A percentile compares a stretch with the other conserved stretches of the same genome.
These are phyloP conservation scores for Zea luxurians DNA, from an alignment of 176 grass and related monocot genomes.

Conservation along the genomic window DNA sequence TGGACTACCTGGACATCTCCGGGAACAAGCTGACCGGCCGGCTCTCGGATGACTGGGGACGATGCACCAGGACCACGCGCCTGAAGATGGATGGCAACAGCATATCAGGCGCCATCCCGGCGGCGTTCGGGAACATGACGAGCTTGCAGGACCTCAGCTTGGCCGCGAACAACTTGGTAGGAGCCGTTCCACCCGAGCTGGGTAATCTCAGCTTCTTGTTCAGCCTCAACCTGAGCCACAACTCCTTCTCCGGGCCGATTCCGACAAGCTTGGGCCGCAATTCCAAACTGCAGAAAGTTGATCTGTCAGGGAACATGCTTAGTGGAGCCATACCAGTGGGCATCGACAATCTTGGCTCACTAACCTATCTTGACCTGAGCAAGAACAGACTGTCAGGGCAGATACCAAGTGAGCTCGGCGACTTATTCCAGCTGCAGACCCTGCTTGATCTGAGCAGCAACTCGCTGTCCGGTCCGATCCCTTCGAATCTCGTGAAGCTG, in stretches of 20 bases:
- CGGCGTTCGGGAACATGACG: conserved; percentile 46
- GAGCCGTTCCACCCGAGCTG: conserved; percentile 57
- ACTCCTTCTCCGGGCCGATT: conserved; percentile 54
- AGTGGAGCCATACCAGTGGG: conserved; percentile 36
- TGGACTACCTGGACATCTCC: conserved; percentile 65
- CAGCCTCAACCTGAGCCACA: conserved; percentile 74
- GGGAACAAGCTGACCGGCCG: conserved; percentile 60
- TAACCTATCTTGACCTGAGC: conserved; percentile 69
- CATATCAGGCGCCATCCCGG: conserved; percentile 64
- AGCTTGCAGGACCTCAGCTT: conserved; percentile 62
- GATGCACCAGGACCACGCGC: conserved; percentile 48
- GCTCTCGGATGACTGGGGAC: conserved; percentile 69
- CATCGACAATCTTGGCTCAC: conserved; percentile 38
- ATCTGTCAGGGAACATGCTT: conserved; percentile 71
- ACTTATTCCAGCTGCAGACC: conserved; percentile 58
- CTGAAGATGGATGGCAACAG: conserved; percentile 60
- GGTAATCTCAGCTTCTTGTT: conserved; percentile 49
- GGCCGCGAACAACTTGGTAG: conserved; percentile 58
- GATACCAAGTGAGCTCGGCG: conserved; percentile 72
- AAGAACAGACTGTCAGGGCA: conserved; percentile 64
- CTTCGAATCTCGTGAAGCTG: conserved; percentile 62
- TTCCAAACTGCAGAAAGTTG: conserved; percentile 41
- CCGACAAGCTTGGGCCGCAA: conserved; percentile 40
- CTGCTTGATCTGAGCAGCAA: conserved; percentile 94
- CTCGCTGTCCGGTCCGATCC: conserved; percentile 57